phyloP scores from a whole-genome alignment of 306 rosid genomes.

The Quillaja saponaria region DNA sequence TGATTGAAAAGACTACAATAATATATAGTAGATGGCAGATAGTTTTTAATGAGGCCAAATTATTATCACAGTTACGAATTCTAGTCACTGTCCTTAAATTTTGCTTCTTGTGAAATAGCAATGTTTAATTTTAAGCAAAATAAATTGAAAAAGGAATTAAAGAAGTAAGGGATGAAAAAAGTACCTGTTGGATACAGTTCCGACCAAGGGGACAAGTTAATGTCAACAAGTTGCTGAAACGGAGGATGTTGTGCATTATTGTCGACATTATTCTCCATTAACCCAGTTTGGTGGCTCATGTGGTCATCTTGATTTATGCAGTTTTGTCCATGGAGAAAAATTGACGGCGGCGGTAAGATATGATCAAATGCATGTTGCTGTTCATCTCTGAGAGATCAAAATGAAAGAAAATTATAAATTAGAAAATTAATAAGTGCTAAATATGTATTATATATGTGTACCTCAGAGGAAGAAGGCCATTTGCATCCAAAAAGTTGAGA shows the following conservation, averaged over 20 bases:
- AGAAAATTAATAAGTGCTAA: constrained; percentile 8
- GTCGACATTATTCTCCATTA: constrained; percentile 19
- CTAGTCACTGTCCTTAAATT: too few species aligned
- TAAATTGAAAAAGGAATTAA: too few species aligned
- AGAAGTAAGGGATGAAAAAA: not conserved
- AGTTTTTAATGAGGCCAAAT: not conserved
- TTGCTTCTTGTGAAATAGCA: too few species aligned
- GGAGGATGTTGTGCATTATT: constrained; percentile 19
- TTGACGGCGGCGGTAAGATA: constrained; percentile 31
- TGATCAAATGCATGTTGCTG: constrained; percentile 30
- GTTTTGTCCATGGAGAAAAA: constrained; percentile 24
- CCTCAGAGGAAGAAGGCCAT: constrained; percentile 44
- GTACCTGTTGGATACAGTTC: constrained; percentile 40
- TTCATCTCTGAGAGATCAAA: constrained; percentile 33
- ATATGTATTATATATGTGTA: too few species aligned
- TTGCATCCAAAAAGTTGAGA: constrained; percentile 44
- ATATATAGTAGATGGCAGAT: too few species aligned
- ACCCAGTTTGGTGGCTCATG: constrained; percentile 10
- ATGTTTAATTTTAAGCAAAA: too few species aligned
- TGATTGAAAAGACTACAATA: too few species aligned
- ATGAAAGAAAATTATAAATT: not conserved
- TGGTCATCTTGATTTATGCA: constrained; percentile 29
- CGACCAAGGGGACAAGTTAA: constrained; percentile 41
- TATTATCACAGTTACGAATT: not conserved
- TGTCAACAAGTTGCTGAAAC: constrained; percentile 34